Conservation (phyloP, 2,329 filamentous ascomycete species). For the Purpureocillium takamizusanense region DNA sequence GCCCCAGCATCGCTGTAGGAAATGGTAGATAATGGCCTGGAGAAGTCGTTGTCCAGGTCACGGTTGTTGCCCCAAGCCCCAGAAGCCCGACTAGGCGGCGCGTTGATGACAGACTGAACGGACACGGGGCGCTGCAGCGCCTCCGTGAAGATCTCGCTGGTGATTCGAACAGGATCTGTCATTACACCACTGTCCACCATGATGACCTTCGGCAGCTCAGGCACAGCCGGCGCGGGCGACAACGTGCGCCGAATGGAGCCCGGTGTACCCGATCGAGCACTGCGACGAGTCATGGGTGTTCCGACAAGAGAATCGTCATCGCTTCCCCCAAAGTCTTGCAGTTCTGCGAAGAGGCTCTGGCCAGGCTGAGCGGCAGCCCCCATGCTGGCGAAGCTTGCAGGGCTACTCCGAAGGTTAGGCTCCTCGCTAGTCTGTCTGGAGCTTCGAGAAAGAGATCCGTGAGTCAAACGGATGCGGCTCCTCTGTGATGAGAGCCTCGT, state of each 20-base stretch:
- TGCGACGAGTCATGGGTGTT: constrained; percentile 42
- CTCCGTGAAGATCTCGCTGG: constrained; percentile 8
- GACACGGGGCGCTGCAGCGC: constrained; percentile 25
- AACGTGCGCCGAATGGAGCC: constrained; percentile 33
- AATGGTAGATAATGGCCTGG: constrained; percentile 35
- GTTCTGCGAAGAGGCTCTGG: constrained; percentile 85
- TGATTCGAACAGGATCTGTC: constrained; percentile 46
- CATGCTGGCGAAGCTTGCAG: constrained; percentile 44
- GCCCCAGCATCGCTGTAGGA: constrained; percentile 45
- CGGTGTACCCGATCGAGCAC: constrained; percentile 37
- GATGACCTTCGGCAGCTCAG: constrained; percentile 38
- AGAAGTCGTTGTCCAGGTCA: constrained; percentile 15
- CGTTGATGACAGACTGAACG: constrained; percentile 29
- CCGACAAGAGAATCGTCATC: constrained; percentile 59
- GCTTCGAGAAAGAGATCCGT: constrained; percentile 49
- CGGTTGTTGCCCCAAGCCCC: constrained; percentile 15
- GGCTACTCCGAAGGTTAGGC: constrained; percentile 47
- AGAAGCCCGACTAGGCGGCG: constrained; percentile 13
- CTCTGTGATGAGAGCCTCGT: constrained; percentile 53
- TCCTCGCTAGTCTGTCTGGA: constrained; percentile 55
- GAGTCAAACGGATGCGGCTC: constrained; percentile 63
- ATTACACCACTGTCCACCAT: constrained; percentile 55
- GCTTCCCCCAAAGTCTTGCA: constrained; percentile 70
- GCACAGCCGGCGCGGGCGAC: constrained; percentile 39
- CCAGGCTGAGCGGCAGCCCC: constrained; percentile 44